phyloP scores from a whole-genome alignment of 805 yeast species.

The Tetrapisispora taiwanensis region DNA sequence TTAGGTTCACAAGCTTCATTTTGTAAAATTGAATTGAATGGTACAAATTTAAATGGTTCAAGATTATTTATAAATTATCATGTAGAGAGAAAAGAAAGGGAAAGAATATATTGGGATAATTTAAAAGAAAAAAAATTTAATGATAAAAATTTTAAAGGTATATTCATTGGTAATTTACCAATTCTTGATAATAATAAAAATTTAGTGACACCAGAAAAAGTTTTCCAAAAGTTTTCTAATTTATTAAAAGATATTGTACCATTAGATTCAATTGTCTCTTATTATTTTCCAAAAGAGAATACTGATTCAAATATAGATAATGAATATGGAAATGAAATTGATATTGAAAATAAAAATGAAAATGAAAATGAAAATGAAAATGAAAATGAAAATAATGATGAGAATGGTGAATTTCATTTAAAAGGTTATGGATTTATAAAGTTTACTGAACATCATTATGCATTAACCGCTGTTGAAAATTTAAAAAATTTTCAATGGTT shows the following conservation, averaged over 20 bases:
- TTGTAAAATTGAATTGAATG: constrained; percentile 50
- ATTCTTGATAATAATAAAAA: constrained; percentile 29
- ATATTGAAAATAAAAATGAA: neutral
- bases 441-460: constrained; percentile 39
- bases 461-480: constrained; percentile 38
- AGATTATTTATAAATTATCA: constrained; percentile 48
- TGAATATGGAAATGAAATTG: neutral
- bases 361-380: neutral
- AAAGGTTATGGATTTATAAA: constrained; percentile 47
- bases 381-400: neutral
- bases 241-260: constrained; percentile 35
- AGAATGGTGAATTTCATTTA: constrained; percentile 12
- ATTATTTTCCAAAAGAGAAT: constrained; percentile 24
- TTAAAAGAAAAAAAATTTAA: constrained; percentile 33
- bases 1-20: constrained; percentile 47
- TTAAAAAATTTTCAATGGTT: constrained; percentile 37
- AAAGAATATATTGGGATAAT: constrained; percentile 28
- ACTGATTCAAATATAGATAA: constrained; percentile 9
- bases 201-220: constrained; percentile 13
- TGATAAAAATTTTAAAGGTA: constrained; percentile 40
- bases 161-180: constrained; percentile 47
- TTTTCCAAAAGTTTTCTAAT: constrained; percentile 35
- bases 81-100: constrained; percentile 53
- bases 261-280: constrained; percentile 17
- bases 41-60: constrained; percentile 26